phyloP scores from a whole-genome alignment of 495 filamentous ascomycete species.

The Podospora appendiculata region DNA sequence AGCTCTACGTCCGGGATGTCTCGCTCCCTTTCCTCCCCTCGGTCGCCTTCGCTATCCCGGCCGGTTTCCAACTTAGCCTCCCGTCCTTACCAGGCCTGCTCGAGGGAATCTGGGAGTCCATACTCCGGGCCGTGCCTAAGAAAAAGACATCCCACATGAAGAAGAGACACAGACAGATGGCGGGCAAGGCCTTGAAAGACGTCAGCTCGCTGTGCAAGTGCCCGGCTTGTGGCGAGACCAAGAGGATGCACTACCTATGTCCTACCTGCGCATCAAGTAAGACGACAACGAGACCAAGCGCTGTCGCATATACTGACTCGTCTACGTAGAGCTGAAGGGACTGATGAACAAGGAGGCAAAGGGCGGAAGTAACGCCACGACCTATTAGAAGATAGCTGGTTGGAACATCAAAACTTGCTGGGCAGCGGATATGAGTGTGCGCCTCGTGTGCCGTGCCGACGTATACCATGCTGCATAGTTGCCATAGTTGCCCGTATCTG shows the following conservation, averaged over 20 bases:
- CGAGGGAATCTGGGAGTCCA: slow-evolving; percentile 79
- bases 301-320: slow-evolving; percentile 5
- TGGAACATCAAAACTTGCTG: not conserved
- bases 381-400: not conserved
- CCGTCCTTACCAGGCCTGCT: slow-evolving; percentile 47
- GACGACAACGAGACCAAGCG: not conserved
- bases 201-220: slow-evolving; percentile 79
- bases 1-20: slow-evolving; percentile 29
- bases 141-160: slow-evolving; percentile 98
- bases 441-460: not conserved
- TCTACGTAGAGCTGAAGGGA: slow-evolving; percentile 22
- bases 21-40: slow-evolving; percentile 40
- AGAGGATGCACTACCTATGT: slow-evolving; percentile 83
- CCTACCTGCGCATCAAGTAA: slow-evolving; percentile 56
- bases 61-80: slow-evolving; percentile 47
- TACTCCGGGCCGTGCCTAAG: slow-evolving; percentile 91
- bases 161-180: slow-evolving; percentile 86
- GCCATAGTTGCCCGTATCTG: not conserved
- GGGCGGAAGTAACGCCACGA: slow-evolving; percentile 2
- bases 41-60: slow-evolving; percentile 43
- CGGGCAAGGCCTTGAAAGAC: slow-evolving; percentile 88
- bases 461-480: not conserved
- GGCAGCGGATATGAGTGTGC: not conserved
- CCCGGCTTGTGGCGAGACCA: slow-evolving; percentile 76
- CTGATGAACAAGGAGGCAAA: slow-evolving; percentile 20